Conservation (phyloP, 768 basidiomycete genomes). For the Pleurotus salmoneostramineus region DNA sequence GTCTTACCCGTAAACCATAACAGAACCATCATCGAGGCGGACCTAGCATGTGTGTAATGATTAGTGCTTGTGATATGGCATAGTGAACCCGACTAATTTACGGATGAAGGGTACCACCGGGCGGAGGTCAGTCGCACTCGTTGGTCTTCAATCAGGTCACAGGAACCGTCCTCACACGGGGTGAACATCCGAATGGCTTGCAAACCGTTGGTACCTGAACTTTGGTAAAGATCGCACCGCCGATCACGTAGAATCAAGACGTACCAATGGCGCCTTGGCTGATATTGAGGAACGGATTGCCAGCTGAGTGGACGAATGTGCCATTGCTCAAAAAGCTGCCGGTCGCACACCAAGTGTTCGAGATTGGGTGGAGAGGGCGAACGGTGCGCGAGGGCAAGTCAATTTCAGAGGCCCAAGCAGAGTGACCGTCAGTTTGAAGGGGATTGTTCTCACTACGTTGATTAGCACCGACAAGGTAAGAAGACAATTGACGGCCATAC, state of each 20-base stretch:
- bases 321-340: slow-evolving; percentile 38
- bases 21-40: slow-evolving; percentile 17
- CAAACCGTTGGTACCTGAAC: slow-evolving; percentile 21
- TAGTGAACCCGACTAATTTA: slow-evolving; percentile 13
- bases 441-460: slow-evolving; percentile 26
- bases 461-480: background rate
- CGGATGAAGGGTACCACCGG: slow-evolving; percentile 39
- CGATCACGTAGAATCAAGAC: too few species aligned
- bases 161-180: slow-evolving; percentile 29
- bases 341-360: slow-evolving; percentile 38
- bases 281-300: slow-evolving; percentile 11
- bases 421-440: slow-evolving; percentile 34
- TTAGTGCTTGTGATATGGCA: background rate
- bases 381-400: slow-evolving; percentile 35
- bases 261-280: background rate
- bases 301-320: slow-evolving; percentile 26
- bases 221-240: background rate
- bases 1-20: slow-evolving; percentile 14
- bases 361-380: slow-evolving; percentile 26
- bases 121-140: slow-evolving; percentile 28
- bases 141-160: slow-evolving; percentile 32
- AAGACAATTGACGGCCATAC: slow-evolving; percentile 4
- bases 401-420: slow-evolving; percentile 43
- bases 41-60: slow-evolving; percentile 3
- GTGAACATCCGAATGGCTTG: slow-evolving; percentile 33